Evolutionary conservation across 75 land plant genomes (phyloP).

Genomic region (Larix kaempferi): DNA sequence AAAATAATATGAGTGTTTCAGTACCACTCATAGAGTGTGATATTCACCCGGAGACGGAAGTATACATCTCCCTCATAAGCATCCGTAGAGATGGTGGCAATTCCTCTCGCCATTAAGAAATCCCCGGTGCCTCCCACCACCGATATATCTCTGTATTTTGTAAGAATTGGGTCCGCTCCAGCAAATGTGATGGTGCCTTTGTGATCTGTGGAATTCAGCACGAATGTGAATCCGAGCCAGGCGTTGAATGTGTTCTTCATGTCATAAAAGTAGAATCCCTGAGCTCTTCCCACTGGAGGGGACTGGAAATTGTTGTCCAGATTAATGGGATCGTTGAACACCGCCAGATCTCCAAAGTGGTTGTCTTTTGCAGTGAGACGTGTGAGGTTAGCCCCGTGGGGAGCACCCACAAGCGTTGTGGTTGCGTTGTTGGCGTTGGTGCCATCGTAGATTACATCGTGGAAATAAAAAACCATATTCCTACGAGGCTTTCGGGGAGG

Average conservation of each 20-base stretch:
- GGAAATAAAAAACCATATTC: constrained; percentile 42
- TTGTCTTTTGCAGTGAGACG: constrained; percentile 12
- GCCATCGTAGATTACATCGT: constrained; percentile 54
- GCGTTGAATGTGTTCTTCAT: constrained; percentile 33
- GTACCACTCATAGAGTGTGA: constrained; percentile 9
- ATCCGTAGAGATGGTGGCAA: constrained; percentile 52
- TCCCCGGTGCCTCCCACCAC: constrained; percentile 66
- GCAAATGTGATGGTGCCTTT: constrained; percentile 41
- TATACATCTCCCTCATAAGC: constrained; percentile 44
- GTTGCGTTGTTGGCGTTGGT: constrained; percentile 45
- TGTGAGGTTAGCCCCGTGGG: constrained; percentile 30
- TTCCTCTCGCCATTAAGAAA: constrained; percentile 49
- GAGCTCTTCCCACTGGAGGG: constrained; percentile 47
- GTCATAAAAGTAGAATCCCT: constrained; percentile 47
- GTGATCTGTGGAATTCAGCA: constrained; percentile 38
- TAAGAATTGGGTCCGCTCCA: constrained; percentile 45
- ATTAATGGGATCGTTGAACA: constrained; percentile 60
- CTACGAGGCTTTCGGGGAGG: constrained; percentile 22
- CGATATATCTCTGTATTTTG: constrained; percentile 45
- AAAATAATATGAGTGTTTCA: neutral
- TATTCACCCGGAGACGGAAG: constrained; percentile 37
- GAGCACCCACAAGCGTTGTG: constrained; percentile 38
- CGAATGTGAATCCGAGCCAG: constrained; percentile 51
- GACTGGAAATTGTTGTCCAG: constrained; percentile 42
- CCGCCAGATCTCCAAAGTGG: constrained; percentile 50